Conservation (phyloP, 148 eudicot species). For the Rheum nobile region DNA sequence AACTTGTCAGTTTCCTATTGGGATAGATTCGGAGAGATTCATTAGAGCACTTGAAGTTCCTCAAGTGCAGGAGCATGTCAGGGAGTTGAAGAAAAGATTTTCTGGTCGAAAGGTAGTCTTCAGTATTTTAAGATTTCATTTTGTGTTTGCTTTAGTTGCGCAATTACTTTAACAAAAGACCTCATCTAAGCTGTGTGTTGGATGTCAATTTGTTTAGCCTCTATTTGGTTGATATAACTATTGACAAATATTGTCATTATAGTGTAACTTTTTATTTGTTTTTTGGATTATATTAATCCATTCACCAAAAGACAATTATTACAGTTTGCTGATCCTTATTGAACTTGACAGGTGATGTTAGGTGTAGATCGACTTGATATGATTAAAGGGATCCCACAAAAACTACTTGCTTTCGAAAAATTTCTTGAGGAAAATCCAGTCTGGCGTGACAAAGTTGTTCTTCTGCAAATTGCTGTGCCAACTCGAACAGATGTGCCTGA, state of each 20-base stretch:
- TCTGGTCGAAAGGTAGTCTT: slow-evolving; percentile 7
- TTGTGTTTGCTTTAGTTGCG: background rate
- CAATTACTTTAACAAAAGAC: background rate
- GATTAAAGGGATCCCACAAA: slow-evolving; percentile 98
- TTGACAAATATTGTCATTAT: background rate
- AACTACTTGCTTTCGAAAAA: slow-evolving; percentile 90
- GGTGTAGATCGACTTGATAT: slow-evolving; percentile 99
- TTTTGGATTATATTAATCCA: background rate
- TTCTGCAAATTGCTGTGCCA: slow-evolving; percentile 96
- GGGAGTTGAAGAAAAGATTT: slow-evolving; percentile 8
- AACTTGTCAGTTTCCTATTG: slow-evolving; percentile 10
- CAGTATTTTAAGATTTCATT: background rate
- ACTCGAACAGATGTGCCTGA: slow-evolving; percentile 98
- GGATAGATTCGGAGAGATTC: slow-evolving; percentile 6
- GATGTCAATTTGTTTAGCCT: background rate
- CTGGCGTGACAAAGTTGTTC: slow-evolving; percentile 88
- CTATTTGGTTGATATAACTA: background rate
- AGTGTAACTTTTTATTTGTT: background rate
- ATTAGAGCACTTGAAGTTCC: background rate
- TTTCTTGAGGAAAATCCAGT: slow-evolving; percentile 76
- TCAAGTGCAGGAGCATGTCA: slow-evolving; percentile 6
- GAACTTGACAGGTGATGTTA: slow-evolving; percentile 62
- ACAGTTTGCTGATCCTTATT: slow-evolving; percentile 1
- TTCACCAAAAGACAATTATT: background rate
- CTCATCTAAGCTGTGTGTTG: background rate